A percentile compares a stretch with the other conserved stretches of the same genome.
These are phyloP conservation scores for Ascochyta koolunga DNA, from an alignment of 2,329 filamentous ascomycete species.

Conservation along the genomic window DNA sequence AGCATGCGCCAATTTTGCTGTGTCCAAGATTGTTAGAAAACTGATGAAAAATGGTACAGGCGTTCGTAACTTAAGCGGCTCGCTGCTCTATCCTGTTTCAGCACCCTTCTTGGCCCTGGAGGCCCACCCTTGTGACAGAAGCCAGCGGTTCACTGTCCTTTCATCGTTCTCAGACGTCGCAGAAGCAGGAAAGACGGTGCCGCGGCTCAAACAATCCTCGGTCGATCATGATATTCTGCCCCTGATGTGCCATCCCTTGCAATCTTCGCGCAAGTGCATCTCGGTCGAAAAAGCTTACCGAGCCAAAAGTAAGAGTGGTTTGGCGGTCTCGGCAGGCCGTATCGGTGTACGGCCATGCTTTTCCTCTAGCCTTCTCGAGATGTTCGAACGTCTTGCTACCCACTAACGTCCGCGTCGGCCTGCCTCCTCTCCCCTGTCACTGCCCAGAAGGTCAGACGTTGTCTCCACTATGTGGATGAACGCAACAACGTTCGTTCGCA, in stretches of 20 bases:
- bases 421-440: constrained; percentile 30
- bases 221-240: constrained; percentile 30
- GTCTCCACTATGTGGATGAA: constrained; percentile 28
- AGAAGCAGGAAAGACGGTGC: constrained; percentile 17
- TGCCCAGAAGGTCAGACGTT: constrained; percentile 24
- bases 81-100: constrained; percentile 26
- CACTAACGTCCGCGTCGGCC: constrained; percentile 41
- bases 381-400: constrained; percentile 24
- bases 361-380: constrained; percentile 27
- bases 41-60: constrained; percentile 5
- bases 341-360: constrained; percentile 22
- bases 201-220: constrained; percentile 21
- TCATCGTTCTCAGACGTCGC: constrained; percentile 15
- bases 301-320: constrained; percentile 17
- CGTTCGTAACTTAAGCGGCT: constrained; percentile 13
- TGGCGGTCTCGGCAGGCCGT: constrained; percentile 22
- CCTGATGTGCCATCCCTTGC: constrained; percentile 24
- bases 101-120: constrained; percentile 6
- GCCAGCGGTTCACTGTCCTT: constrained; percentile 10
- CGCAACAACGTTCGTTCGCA: constrained; percentile 26
- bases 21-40: constrained; percentile 7
- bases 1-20: constrained; percentile 8
- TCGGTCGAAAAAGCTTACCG: constrained; percentile 18
- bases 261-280: constrained; percentile 18
- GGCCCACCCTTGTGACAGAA: constrained; percentile 26